A percentile compares a stretch with the other conserved stretches of the same genome.
Conservation (phyloP, 768 basidiomycete genomes). For the Tylopilus sp. region DNA sequence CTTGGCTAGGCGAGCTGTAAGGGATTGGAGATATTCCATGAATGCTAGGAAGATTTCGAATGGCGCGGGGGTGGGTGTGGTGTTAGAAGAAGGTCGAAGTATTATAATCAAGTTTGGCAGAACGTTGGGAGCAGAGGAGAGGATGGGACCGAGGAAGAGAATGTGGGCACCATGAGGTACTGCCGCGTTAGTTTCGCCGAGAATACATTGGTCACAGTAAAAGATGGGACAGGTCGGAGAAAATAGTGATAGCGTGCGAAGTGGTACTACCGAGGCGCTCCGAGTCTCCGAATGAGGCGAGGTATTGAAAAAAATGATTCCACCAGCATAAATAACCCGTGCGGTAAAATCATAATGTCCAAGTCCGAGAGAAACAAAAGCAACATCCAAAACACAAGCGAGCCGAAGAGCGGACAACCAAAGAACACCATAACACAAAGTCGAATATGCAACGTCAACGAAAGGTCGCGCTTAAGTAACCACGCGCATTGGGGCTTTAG, state of each 20-base stretch:
- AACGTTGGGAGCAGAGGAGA: neutral
- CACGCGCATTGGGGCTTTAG: neutral
- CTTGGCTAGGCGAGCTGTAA: conserved; percentile 17
- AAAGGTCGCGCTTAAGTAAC: neutral
- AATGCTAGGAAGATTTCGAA: neutral
- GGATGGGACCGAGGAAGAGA: neutral
- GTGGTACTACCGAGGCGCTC: conserved; percentile 6
- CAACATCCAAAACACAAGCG: neutral
- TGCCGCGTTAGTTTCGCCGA: conserved; percentile 21
- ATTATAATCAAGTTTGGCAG: neutral
- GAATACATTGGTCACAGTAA: conserved; percentile 14
- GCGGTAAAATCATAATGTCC: neutral
- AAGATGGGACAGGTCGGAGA: conserved; percentile 1
- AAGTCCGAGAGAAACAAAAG: neutral
- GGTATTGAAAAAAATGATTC: neutral
- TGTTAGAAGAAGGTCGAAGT: neutral
- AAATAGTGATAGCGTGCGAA: conserved; percentile 7
- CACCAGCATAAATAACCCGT: neutral
- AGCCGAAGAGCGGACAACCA: neutral
- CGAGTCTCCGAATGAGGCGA: conserved; percentile 14
- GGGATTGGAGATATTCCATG: conserved; percentile 24
- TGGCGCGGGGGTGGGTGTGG: neutral
- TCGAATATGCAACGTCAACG: neutral
- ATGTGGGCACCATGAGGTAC: conserved; percentile 15
- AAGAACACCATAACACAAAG: conserved; percentile 1